Percentiles rank a stretch among this genome's conserved stretches.
Evolutionary conservation across 495 filamentous ascomycete species (phyloP).

Genomic region (Penicillium daleae): DNA sequence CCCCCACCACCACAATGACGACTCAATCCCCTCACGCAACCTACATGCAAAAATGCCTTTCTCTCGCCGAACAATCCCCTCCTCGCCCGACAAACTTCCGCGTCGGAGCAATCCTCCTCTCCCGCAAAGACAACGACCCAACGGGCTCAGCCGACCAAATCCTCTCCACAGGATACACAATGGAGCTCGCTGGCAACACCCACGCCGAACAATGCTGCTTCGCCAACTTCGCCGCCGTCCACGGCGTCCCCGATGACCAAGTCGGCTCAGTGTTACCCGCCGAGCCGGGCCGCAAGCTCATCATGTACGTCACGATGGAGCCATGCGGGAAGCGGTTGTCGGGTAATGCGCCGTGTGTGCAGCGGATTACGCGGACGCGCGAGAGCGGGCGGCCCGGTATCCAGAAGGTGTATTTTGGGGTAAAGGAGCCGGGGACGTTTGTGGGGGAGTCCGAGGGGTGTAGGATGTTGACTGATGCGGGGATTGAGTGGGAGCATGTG

Average conservation of each 20-base stretch:
- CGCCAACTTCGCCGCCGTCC: conserved; percentile 65
- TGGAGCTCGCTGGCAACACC: conserved; percentile 90
- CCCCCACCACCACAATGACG: conserved; percentile 14
- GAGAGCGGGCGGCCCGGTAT: conserved; percentile 55
- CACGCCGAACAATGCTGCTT: conserved; percentile 95
- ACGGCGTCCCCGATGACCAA: conserved; percentile 56
- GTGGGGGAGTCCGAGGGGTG: conserved; percentile 79
- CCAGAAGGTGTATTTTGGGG: conserved; percentile 81
- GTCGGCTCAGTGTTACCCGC: conserved; percentile 59
- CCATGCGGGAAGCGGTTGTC: conserved; percentile 82
- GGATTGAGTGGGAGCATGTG: conserved; percentile 74
- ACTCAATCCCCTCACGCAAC: conserved; percentile 53
- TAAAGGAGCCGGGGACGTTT: conserved; percentile 87
- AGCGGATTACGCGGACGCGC: conserved; percentile 70
- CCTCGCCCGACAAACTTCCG: conserved; percentile 90
- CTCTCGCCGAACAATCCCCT: conserved; percentile 74
- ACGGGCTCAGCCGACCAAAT: conserved; percentile 55
- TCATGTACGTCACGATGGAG: conserved; percentile 93
- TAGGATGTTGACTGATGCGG: conserved; percentile 67
- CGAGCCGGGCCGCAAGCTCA: conserved; percentile 45
- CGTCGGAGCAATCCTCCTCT: conserved; percentile 83
- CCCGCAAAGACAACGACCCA: conserved; percentile 43
- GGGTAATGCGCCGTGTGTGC: conserved; percentile 80
- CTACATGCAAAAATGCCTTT: conserved; percentile 75
- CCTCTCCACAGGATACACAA: conserved; percentile 85